phyloP scores from a whole-genome alignment of 1,284 basidiomycete species.

The Rhodotorula mucilaginosa region DNA sequence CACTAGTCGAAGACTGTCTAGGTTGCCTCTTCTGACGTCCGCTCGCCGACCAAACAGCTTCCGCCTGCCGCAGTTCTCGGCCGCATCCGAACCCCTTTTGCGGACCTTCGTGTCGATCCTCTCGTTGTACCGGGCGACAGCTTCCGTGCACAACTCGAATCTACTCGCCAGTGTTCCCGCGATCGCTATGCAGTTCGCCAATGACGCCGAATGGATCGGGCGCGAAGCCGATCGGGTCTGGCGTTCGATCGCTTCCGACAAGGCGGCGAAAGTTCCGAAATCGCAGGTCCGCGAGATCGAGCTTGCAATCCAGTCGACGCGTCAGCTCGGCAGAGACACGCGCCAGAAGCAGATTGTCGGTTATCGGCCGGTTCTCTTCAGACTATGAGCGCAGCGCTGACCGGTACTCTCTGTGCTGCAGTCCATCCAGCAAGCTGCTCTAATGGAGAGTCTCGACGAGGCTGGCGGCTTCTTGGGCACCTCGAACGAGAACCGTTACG shows the following conservation, averaged over 20 bases:
- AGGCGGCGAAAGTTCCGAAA: background rate
- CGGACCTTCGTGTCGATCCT: conserved; percentile 65
- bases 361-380: background rate
- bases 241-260: conserved; percentile 37
- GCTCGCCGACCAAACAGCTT: conserved; percentile 28
- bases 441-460: conserved; percentile 59
- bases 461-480: conserved; percentile 71
- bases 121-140: conserved; percentile 76
- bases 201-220: conserved; percentile 74
- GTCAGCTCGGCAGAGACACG: conserved; percentile 32
- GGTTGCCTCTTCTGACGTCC: background rate
- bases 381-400: background rate
- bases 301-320: conserved; percentile 22
- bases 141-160: conserved; percentile 65
- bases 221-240: conserved; percentile 50
- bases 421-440: conserved; percentile 53
- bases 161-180: conserved; percentile 60
- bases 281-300: conserved; percentile 23
- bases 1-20: too few relatives aligned
- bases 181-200: conserved; percentile 73
- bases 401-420: conserved; percentile 37
- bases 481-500: conserved; percentile 70
- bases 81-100: conserved; percentile 50
- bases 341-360: conserved; percentile 40
- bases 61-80: conserved; percentile 34